Conservation (phyloP, 495 filamentous ascomycete species). For the Aspergillus steynii region DNA sequence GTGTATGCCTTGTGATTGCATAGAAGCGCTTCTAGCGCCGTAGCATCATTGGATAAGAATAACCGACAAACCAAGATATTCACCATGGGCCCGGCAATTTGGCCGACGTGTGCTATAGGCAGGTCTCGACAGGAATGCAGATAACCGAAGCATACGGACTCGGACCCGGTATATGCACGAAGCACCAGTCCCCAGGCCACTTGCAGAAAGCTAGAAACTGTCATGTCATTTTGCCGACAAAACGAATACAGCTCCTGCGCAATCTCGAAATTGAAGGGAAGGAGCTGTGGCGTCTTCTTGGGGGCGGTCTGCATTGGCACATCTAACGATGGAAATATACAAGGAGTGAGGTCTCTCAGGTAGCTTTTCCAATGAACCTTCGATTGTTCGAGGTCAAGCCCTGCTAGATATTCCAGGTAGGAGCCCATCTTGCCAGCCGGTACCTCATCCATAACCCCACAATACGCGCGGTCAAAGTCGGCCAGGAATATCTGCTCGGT, state of each 20-base stretch:
- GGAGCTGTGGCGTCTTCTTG: not conserved
- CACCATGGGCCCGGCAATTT: conserved; percentile 36
- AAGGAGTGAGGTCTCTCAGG: conserved; percentile 13
- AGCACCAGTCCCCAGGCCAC: conserved; percentile 44
- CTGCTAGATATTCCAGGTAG: conserved; percentile 12
- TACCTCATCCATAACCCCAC: conserved; percentile 4
- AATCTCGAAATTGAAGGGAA: not conserved
- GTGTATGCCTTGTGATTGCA: not conserved
- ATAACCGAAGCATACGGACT: conserved; percentile 43
- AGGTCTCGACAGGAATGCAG: conserved; percentile 29
- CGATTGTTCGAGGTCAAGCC: not conserved
- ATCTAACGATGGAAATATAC: conserved; percentile 6
- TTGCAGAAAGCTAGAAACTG: conserved; percentile 33
- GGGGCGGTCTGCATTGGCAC: not conserved
- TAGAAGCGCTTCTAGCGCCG: not conserved
- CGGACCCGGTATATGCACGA: conserved; percentile 33
- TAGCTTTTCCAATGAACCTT: conserved; percentile 16
- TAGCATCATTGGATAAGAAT: not conserved
- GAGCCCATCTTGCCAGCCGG: conserved; percentile 1
- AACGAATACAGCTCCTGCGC: conserved; percentile 12
- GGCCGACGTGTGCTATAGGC: conserved; percentile 26
- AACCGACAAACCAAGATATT: conserved; percentile 34
- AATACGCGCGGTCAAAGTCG: conserved; percentile 22
- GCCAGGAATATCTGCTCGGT: conserved; percentile 25
- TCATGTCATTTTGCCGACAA: conserved; percentile 20